A percentile compares a stretch with the other conserved stretches of the same genome.
Evolutionary conservation across 148 eudicot species (phyloP).

Genomic region (Rhododendron henanense): DNA sequence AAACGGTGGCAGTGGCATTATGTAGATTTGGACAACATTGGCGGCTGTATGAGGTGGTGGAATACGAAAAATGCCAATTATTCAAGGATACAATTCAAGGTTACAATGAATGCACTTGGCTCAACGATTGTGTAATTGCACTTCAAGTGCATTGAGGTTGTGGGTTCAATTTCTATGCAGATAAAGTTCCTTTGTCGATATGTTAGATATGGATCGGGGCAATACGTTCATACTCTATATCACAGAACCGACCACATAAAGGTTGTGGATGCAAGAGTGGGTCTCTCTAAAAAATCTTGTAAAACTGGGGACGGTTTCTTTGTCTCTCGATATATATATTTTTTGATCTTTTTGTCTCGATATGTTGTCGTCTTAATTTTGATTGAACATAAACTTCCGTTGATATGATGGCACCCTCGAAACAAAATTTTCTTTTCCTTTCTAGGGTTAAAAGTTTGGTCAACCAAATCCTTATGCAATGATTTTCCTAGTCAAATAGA

Average conservation of each 20-base stretch:
- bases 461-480: not conserved
- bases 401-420: not conserved
- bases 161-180: too few relatives aligned
- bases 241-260: not conserved
- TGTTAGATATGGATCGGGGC: too few relatives aligned
- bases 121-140: too few relatives aligned
- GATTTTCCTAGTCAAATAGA: not conserved
- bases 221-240: not conserved
- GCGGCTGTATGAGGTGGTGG: not conserved
- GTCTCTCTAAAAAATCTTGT: not conserved
- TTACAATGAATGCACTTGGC: not conserved
- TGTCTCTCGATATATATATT: not conserved
- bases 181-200: too few relatives aligned
- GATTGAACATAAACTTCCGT: not conserved
- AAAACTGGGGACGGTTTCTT: not conserved
- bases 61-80: not conserved
- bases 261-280: not conserved
- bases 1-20: not conserved
- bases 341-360: not conserved
- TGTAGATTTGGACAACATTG: not conserved
- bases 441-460: not conserved
- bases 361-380: not conserved
- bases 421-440: not conserved
- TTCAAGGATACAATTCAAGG: not conserved
- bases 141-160: too few relatives aligned